Evolutionary conservation across 257 asterid genomes (phyloP), one percentile per base, ranked within the genome.

Genomic region (Solanum gracilifrons): DNA sequence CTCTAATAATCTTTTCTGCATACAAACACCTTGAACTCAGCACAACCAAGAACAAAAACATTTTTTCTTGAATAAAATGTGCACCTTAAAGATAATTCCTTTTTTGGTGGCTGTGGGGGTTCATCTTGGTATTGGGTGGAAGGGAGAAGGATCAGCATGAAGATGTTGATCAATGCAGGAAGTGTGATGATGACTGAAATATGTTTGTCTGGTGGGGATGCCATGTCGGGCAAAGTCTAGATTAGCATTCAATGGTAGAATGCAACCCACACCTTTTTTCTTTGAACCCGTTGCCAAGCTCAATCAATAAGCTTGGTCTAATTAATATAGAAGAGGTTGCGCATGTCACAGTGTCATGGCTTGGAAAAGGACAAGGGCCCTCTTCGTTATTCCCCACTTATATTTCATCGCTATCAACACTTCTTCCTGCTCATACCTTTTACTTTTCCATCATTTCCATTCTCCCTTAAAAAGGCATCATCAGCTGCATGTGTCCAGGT

Each of bases 391-490:
- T 84, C 43, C 66, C 69, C 32, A 11, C 13, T 64, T 31, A 25
- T 76, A 92, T 90, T 95, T 92, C 93, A 90, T 89, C 51, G 86
- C 93, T 85, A 91, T 90, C 93, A 92, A 71, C 93, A 91, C 64
- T 27, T 31, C 86, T 41, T 90, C 94, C 92, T 88, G 92, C 97
- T 95, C 95, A 93, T 85, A 95, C 94, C 97, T 95, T 95, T 95
- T 95, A 95, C 96, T 89, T 88, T 35, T 86, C 90, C 96, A 93
- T 95, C 98, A 95, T 92, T 85, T 94, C 96, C 97, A 92, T 86
- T 39, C 83, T 43, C 43, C 83, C 18, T 71, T 85, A 36, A 29
- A 85, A 66, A 66, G 68, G 41, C 39, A 80, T 46, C 18, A 9
- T 46, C 20, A 35, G 25, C 10, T 80, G 85, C 85, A 80, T 31